Evolutionary conservation across 1,284 basidiomycete genomes (phyloP), one percentile per base, ranked within the genome.

Genomic region (Sanghuangporus baumii): DNA sequence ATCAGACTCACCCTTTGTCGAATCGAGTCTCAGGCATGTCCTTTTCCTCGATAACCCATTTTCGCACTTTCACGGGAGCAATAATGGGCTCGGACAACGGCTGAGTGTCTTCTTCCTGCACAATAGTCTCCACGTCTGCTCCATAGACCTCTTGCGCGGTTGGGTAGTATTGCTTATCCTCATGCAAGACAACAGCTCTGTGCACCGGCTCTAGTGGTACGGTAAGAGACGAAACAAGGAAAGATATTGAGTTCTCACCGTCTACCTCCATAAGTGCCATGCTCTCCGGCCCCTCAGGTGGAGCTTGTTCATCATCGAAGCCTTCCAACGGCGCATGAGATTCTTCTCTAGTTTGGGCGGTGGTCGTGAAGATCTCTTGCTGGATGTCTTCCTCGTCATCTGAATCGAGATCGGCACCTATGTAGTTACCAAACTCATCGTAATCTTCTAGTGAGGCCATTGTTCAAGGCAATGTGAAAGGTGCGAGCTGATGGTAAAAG

Each of bases 121-220:
- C 97, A 70, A 99, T 78, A 1, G 96, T 92, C 77, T 99, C 96
- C 23, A 99, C 96, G 63, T 90, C 96, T 52, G 87, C 82, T 7
- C 96, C 97, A 73, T 99, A 99, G 0, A 96, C 87, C 56, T 98
- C 94, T 60, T 82, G 81, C 0, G 97, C 97, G 11, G 90, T 90
- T 7, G 94, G 94, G 73, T 99, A 99, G 78, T 99, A 99, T 74
- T 95, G 91, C 76, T 99, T 99, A 79, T 99, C 93, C 74, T 99
- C 97, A 71, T 99, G 96, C 61, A 98, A 79, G 54, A 98, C 76
- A 36, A 98, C 92, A 57, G 95, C 94, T 68, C 93, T 94, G 66
- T 91, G 88, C 46, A 81, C 74, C 54, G 88, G 87, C 71, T 87
- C 89, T 89, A 66, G 37, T 55, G 20, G 46, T n/a, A 55, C 14